Base-by-base conservation (phyloP, 352 stramenopile genomes). In the Phytophthora foliorum region DNA sequence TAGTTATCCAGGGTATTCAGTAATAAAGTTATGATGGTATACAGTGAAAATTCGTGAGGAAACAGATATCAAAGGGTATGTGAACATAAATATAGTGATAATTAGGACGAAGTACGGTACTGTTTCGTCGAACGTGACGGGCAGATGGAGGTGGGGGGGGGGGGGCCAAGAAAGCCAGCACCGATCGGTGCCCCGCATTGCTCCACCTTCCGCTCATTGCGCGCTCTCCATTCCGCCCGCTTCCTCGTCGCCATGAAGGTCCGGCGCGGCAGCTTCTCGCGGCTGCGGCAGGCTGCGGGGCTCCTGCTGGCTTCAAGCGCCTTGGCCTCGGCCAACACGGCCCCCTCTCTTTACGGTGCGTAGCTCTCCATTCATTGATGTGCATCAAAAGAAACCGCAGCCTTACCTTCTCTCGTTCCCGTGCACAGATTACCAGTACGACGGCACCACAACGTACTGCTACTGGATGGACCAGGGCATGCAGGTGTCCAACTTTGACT, bases 381-480 rank as follows among this genome's bases (percentile, higher is more conserved):
- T 17, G 45, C 49, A 57, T 64, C 55, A 71, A 49, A n/a, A 24
- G 9, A 5, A 45, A 46, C 27, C 29, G 29, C 13, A 34, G 29
- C 29, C 29, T 34, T 45, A 41, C 46, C 38, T 21, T 44, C 24
- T 22, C 32, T 36, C 16, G 2, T 45, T 13, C n/a, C 19, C 22
- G 25, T 60, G 22, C 14, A 13, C 29, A 92, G 86, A 93, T 60
- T 93, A 93, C 67, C 36, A 85, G 56, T 92, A 91, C 39, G 82
- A 92, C 57, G 83, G 81, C 59, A 76, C 77, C 54, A 91, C 86
- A 56, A 91, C 84, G n/a, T 92, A 92, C 61, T 94, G 86, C 82
- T 92, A 91, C 74, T 88, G 77, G 74, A 74, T 94, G 63, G 72
- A 91, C 62, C 86, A 94, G 67, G 82, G 84, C 36, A 77, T 94